phyloP scores from a whole-genome alignment of 164 flowering plant species.

The Chloranthus sessilifolius region DNA sequence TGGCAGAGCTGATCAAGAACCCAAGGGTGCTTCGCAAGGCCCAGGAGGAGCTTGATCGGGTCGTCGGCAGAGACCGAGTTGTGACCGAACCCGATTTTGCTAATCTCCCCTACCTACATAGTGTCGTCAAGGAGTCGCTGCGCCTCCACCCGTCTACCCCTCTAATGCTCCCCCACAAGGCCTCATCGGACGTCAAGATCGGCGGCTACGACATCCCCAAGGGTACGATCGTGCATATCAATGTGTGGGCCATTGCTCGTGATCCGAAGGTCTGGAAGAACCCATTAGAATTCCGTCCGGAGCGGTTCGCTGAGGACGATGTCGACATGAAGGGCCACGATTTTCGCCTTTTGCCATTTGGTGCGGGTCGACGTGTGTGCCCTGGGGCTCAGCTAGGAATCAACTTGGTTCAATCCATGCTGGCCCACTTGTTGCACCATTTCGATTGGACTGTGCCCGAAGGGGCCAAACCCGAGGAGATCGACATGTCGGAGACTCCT shows the following conservation, averaged over 20 bases:
- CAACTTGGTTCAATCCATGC: constrained; percentile 24
- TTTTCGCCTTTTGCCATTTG: constrained; percentile 30
- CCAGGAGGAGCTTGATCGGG: constrained; percentile 37
- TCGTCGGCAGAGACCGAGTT: constrained; percentile 26
- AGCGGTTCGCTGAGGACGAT: constrained; percentile 30
- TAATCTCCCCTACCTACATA: constrained; percentile 33
- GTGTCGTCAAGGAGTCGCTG: constrained; percentile 30
- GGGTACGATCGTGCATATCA: constrained; percentile 28
- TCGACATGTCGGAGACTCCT: constrained; percentile 32
- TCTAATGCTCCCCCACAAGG: constrained; percentile 38
- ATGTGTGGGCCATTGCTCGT: constrained; percentile 35
- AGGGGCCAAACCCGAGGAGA: constrained; percentile 19
- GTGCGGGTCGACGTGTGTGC: constrained; percentile 33
- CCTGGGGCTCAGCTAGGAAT: constrained; percentile 31
- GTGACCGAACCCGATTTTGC: constrained; percentile 32
- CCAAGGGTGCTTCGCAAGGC: constrained; percentile 33
- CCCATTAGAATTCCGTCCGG: constrained; percentile 30
- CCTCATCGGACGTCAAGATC: constrained; percentile 26
- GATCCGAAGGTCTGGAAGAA: constrained; percentile 27
- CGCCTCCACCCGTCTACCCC: constrained; percentile 41
- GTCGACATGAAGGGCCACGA: constrained; percentile 38
- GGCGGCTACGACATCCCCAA: constrained; percentile 39
- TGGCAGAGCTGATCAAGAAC: constrained; percentile 38
- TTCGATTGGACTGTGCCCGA: constrained; percentile 25
- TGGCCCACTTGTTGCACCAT: constrained; percentile 30